A percentile compares a stretch with the other conserved stretches of the same genome.
Evolutionary conservation across 257 asterid species (phyloP).

Genomic region (Petunia secreta): DNA sequence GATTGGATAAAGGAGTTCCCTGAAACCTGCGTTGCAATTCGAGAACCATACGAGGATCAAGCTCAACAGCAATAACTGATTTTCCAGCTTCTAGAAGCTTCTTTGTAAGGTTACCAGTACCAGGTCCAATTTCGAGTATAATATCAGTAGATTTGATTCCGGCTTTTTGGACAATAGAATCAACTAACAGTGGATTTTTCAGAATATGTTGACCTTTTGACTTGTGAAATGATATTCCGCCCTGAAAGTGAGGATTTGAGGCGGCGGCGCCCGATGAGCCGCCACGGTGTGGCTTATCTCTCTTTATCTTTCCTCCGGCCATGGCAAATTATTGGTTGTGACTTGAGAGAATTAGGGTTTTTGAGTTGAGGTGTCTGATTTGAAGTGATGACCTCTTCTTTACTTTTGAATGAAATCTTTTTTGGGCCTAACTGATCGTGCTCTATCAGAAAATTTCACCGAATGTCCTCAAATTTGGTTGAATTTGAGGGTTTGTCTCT

Average conservation of each 20-base stretch:
- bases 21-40: slow-evolving; percentile 92
- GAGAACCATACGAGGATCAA: slow-evolving; percentile 52
- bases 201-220: slow-evolving; percentile 95
- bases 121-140: slow-evolving; percentile 95
- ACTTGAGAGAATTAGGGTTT: no score
- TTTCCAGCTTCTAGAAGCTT: slow-evolving; percentile 97
- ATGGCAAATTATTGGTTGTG: slow-evolving; percentile 27
- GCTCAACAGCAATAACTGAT: slow-evolving; percentile 81
- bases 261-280: slow-evolving; percentile 23
- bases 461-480: no score
- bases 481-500: no score
- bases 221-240: slow-evolving; percentile 91
- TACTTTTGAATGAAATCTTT: no score
- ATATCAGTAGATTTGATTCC: slow-evolving; percentile 85
- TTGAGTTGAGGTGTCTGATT: no score
- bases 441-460: no score
- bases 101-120: slow-evolving; percentile 94
- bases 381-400: no score
- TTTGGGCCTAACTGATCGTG: no score
- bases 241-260: slow-evolving; percentile 67
- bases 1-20: slow-evolving; percentile 73
- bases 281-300: slow-evolving; percentile 50
- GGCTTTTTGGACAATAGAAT: slow-evolving; percentile 83
- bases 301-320: slow-evolving; percentile 94
- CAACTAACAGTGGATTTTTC: slow-evolving; percentile 81